Evolutionary conservation across 768 basidiomycete species (phyloP), one percentile per base, ranked within the genome.

Genomic region (Macrolepiota fuliginosa): DNA sequence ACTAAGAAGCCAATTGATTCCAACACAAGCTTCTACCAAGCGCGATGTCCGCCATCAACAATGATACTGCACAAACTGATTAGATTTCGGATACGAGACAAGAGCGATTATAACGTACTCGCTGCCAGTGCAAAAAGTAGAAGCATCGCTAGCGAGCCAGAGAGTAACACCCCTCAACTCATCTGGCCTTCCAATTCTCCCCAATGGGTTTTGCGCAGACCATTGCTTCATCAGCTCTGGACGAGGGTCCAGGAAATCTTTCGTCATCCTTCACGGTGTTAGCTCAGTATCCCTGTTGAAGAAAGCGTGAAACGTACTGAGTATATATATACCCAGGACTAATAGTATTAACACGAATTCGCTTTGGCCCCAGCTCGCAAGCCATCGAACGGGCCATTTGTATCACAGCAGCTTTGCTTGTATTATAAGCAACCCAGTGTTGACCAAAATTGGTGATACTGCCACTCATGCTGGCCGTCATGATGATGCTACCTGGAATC

Each of bases 351-450:
- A 90, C 89, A 2, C 90, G 79, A 53, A 92, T 91, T 2, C 76
- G 72, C 66, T 85, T 76, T n/a, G 72, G 73, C 2, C 88, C 89
- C 1, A 91, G 80, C 67, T 92, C 90, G 69, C 87, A 89, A 2
- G 89, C 90, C 83, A 92, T 82, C 65, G 86, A 88, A 39, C 90
- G 84, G 2, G 77, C 83, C 86, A 90, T 89, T 74, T 92, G 90
- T 36, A 90, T 64, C n/a, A 92, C 86, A n/a, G 87, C 90, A 1
- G 86, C 79, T 74, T 91, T 92, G 72, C 83, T 85, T 22, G 83
- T 82, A 70, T 90, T 90, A 73, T 91, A 91, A 1, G 87, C 84
- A 39, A 85, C 80, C 87, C 86, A 90, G 17, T 83, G 79, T 63
- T 88, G 86, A 64, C 60, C 64, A 65, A 68, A 49, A 73, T 89